phyloP scores from a whole-genome alignment of 2,329 filamentous ascomycete species.

The Botrytis porri region DNA sequence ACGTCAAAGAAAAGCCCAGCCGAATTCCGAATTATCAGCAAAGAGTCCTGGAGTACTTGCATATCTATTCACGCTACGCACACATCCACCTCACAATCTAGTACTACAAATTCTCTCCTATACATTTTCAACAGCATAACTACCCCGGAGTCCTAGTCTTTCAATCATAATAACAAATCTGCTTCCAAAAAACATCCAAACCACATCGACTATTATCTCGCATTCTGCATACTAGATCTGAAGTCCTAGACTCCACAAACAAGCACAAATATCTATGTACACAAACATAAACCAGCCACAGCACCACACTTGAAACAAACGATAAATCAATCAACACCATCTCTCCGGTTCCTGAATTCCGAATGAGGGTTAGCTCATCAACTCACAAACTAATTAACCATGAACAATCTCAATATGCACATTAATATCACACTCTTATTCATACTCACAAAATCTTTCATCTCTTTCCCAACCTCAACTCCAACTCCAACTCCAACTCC shows the following conservation, averaged over 20 bases:
- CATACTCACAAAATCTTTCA: no score
- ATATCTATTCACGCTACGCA: neutral
- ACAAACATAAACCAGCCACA: neutral
- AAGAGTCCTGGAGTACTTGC: neutral
- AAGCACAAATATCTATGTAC: neutral
- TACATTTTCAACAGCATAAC: neutral
- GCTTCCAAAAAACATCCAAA: neutral
- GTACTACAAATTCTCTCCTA: neutral
- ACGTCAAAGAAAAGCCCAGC: neutral
- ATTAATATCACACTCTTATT: no score
- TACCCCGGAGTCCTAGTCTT: neutral
- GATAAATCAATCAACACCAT: neutral
- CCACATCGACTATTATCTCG: rapidly evolving
- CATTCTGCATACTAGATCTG: neutral
- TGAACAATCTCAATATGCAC: neutral
- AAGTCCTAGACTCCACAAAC: neutral
- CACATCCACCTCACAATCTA: neutral
- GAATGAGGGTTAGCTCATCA: rapidly evolving
- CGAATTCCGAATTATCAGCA: rapidly evolving
- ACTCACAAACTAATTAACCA: neutral
- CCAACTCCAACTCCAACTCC: no score
- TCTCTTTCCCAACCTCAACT: no score
- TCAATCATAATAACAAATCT: neutral
- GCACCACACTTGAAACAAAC: no score
- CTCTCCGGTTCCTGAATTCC: neutral